These are phyloP conservation scores for Boletus edulis DNA, from an alignment of 768 basidiomycete species.

Conservation along the genomic window DNA sequence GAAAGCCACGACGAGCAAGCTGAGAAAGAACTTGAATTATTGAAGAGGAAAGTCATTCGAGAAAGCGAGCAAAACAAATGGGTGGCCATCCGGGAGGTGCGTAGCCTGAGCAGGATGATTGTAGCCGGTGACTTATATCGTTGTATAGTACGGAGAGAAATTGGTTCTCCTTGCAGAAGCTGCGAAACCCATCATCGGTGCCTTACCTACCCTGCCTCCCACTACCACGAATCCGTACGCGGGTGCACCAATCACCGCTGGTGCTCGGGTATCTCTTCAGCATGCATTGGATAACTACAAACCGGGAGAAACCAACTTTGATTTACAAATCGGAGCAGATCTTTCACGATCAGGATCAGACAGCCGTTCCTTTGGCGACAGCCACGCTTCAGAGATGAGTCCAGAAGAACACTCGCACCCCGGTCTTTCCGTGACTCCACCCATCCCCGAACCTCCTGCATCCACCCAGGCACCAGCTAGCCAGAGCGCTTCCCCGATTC, in stretches of 20 bases:
- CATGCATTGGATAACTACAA: constrained; percentile 76
- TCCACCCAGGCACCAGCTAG: neutral
- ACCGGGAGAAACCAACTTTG: constrained; percentile 59
- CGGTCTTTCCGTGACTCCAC: constrained; percentile 43
- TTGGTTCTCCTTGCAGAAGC: constrained; percentile 72
- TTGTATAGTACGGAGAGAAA: constrained; percentile 74
- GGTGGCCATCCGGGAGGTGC: constrained; percentile 79
- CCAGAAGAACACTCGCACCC: constrained; percentile 28
- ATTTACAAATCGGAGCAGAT: constrained; percentile 45
- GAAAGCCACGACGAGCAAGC: constrained; percentile 58
- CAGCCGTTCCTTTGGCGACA: constrained; percentile 81
- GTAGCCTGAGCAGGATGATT: neutral
- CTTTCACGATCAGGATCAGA: constrained; percentile 71
- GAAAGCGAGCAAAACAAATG: constrained; percentile 79
- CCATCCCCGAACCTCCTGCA: constrained; percentile 26
- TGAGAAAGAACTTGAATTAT: constrained; percentile 69
- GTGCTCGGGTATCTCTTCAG: constrained; percentile 72
- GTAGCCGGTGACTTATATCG: constrained; percentile 1
- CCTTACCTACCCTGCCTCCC: constrained; percentile 69
- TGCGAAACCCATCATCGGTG: constrained; percentile 56
- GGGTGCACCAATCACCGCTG: constrained; percentile 61
- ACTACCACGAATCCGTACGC: constrained; percentile 52
- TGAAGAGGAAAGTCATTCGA: constrained; percentile 72
- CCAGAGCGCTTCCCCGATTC: constrained; percentile 21
- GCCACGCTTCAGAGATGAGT: constrained; percentile 71